Evolutionary conservation across 2,329 filamentous ascomycete species (phyloP).

Genomic region (Corinectria fuckeliana): DNA sequence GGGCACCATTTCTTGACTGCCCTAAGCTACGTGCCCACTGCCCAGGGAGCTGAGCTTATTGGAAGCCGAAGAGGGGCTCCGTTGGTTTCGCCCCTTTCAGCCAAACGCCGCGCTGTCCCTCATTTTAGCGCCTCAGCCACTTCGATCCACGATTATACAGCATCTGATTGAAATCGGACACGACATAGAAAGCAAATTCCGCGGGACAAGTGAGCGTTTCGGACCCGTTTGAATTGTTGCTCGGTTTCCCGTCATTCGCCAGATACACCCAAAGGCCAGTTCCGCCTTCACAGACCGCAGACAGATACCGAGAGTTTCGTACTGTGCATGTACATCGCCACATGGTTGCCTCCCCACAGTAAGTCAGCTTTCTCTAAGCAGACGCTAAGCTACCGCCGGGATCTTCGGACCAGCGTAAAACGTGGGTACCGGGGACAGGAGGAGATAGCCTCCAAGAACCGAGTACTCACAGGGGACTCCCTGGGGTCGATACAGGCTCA

Average conservation of each 20-base stretch:
- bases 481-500: conserved; percentile 19
- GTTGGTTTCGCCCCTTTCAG: conserved; percentile 20
- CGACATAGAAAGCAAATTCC: background rate
- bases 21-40: conserved; percentile 15
- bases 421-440: conserved; percentile 31
- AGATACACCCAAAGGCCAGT: background rate
- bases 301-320: no score
- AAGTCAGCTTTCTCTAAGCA: conserved; percentile 27
- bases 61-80: conserved; percentile 27
- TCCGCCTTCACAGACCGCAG: conserved; percentile 3
- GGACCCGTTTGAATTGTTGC: no score
- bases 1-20: conserved; percentile 26
- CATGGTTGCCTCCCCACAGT: background rate
- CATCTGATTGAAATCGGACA: background rate
- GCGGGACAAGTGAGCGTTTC: background rate
- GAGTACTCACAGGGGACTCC: conserved; percentile 1
- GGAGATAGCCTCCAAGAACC: conserved; percentile 10
- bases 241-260: background rate
- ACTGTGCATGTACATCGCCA: conserved; percentile 6
- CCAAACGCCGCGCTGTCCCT: conserved; percentile 19
- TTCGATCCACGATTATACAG: background rate
- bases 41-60: conserved; percentile 20
- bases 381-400: conserved; percentile 27
- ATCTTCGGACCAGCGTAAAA: conserved; percentile 34
- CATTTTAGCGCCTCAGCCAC: conserved; percentile 6